phyloP scores from a whole-genome alignment of 164 flowering plant genomes.

The Annona squamosa region DNA sequence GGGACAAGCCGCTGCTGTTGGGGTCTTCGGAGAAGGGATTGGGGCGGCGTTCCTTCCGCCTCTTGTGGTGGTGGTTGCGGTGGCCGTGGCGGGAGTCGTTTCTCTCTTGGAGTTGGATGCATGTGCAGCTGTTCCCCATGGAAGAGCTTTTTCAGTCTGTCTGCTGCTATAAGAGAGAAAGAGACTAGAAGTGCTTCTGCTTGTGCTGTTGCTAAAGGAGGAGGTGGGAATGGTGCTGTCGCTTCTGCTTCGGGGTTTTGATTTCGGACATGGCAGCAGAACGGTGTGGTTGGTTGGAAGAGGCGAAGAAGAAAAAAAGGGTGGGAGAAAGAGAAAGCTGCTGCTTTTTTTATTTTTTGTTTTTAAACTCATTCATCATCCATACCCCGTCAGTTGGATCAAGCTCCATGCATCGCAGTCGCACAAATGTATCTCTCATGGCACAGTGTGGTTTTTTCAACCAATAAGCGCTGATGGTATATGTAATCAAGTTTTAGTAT shows the following conservation, averaged over 20 bases:
- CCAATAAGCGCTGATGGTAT: too few species aligned
- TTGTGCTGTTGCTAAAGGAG: background rate
- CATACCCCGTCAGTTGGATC: background rate
- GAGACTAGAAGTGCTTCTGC: background rate
- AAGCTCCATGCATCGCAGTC: background rate
- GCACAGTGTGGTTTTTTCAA: too few species aligned
- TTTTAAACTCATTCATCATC: background rate
- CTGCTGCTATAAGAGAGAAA: background rate
- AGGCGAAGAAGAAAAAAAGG: background rate
- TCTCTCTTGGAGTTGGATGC: constrained; percentile 25
- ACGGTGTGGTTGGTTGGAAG: background rate
- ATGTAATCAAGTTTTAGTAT: too few species aligned
- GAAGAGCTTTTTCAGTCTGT: background rate
- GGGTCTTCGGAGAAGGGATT: constrained; percentile 54
- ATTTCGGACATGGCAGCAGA: background rate
- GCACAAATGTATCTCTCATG: too few species aligned
- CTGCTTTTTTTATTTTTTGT: too few species aligned
- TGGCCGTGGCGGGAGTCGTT: background rate
- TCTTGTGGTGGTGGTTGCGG: background rate
- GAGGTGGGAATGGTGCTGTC: background rate
- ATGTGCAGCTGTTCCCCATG: constrained; percentile 52
- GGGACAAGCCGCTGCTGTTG: constrained; percentile 15
- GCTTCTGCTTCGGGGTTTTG: background rate
- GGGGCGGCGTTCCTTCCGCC: constrained; percentile 26
- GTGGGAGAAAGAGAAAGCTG: background rate